Percentiles rank a stretch among this genome's conserved stretches.
phyloP scores from a whole-genome alignment of 164 flowering plant species.

The Sedum album region DNA sequence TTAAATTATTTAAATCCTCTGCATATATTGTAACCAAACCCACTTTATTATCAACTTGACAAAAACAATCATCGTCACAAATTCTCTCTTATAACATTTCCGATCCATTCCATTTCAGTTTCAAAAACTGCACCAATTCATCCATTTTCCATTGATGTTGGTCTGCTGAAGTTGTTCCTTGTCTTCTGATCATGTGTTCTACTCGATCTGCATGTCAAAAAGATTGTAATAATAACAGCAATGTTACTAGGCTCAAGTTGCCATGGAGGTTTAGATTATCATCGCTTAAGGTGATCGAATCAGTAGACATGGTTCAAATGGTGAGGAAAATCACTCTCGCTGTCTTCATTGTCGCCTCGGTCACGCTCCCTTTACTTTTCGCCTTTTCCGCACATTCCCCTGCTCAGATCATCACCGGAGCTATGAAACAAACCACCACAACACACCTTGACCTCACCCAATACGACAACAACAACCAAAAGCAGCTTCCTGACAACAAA shows the following conservation, averaged over 20 bases:
- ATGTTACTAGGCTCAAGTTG: not conserved
- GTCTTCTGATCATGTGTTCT: not conserved
- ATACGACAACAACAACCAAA: not conserved
- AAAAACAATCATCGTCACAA: not conserved
- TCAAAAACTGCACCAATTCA: no score
- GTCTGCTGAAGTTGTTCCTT: no score
- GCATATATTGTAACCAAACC: not conserved
- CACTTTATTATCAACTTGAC: not conserved
- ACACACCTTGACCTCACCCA: not conserved
- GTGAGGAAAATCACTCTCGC: constrained; percentile 12
- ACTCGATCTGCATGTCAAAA: not conserved
- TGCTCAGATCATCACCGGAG: not conserved
- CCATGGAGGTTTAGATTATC: not conserved
- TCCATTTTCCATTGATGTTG: not conserved
- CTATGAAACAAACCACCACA: not conserved
- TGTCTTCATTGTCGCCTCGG: constrained; percentile 16
- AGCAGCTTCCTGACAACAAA: not conserved
- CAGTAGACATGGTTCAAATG: not conserved
- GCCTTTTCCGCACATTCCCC: constrained; percentile 14
- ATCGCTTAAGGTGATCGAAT: not conserved
- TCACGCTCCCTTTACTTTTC: constrained; percentile 17
- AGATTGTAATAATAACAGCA: not conserved
- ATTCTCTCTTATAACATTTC: not conserved
- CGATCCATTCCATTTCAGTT: not conserved
- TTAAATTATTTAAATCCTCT: not conserved